Evolutionary conservation across 495 filamentous ascomycete genomes (phyloP), one percentile per base, ranked within the genome.

Genomic region (Rhypophila decipiens): DNA sequence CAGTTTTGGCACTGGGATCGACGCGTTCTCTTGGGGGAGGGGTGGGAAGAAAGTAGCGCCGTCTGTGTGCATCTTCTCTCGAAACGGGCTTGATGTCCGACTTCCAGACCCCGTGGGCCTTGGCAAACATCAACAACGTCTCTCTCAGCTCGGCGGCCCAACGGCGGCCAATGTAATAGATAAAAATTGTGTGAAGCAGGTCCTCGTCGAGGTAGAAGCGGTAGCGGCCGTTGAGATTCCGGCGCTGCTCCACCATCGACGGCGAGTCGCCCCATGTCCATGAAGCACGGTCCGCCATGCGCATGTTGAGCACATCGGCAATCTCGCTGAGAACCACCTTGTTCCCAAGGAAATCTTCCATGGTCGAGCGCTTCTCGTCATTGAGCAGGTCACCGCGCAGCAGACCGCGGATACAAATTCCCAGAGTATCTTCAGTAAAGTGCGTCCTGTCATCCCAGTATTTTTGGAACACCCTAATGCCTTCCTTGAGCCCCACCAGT

Each of bases 141-240:
- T 12, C 1, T 18, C 51, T 44, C 7, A 60, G 29, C 33, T 56
- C 17, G 2, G 40, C 15, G 9, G 53, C 49, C 57, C 57, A 63
- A 10, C 24, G 17, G 27, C 74, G 56, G 10, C 83, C 82, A 19
- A 87, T 68, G 42, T 80, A 82, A 39, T 85, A 76, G 17, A 86
- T 58, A 46, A 87, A 72, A 11, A 87, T 71, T 9, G 74, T 71
- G 39, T 86, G 77, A 8, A 85, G 65, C 19, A 86, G 59, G 50
- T 86, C 84, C 58, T 84, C 82, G 50, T 87, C 80, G 75, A 80
- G 78, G 58, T 71, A 78, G n/a, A 86, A 72, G 0, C 77, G 73
- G 49, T 85, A 85, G 48, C 79, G 78, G 0, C 83, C 82, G 57
- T 85, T 87, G 37, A 87, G 60, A 42, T 85, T 78, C 12, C 76